Evolutionary conservation across 257 asterid species (phyloP), one percentile per base, ranked within the genome.

Genomic region (Echites panduratus): DNA sequence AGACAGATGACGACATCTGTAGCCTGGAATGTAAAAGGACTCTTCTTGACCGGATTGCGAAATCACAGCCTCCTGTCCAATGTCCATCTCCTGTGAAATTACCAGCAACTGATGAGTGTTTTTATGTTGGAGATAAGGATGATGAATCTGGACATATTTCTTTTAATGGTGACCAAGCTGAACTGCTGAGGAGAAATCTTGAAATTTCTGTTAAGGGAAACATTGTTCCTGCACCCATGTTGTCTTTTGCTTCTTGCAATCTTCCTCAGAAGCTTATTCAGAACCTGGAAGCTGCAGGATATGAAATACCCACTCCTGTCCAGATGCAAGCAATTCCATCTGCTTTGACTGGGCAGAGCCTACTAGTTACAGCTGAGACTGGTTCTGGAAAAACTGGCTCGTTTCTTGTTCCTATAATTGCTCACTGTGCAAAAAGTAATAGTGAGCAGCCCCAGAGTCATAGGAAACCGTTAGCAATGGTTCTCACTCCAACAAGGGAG

Each of bases 271-370:
- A 84, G 87, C 95, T 94, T 68, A 81, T 91, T 70, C 85, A 75
- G 9, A 93, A 93, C 82, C 80, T 91, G 73, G 98, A 91, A 84
- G 81, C 82, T 32, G 83, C 84, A 14, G 98, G 98, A 54, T 93
- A 88, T 78, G 97, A 91, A 80, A 88, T 93, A 81, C 97, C 96
- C 24, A 91, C 97, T 27, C 96, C 97, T 40, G 97, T 89, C 41
- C 98, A 94, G 82, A 91, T 89, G 98, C 98, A 94, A 82, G 97
- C 95, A 41, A 89, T 94, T 75, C 96, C 98, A 32, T 75, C 89
- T 78, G 95, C 96, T 44, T 61, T 94, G 78, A 65, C 47, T 11
- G 89, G 96, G 32, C 86, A 84, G 78, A 91, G 93, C 85, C 47
- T 89, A 81, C 96, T 91, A 63, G 96, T 91, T 71, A 84, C 96